Evolutionary conservation across 768 basidiomycete genomes (phyloP), one percentile per base, ranked within the genome.

Genomic region (Neoboletus magnificus): DNA sequence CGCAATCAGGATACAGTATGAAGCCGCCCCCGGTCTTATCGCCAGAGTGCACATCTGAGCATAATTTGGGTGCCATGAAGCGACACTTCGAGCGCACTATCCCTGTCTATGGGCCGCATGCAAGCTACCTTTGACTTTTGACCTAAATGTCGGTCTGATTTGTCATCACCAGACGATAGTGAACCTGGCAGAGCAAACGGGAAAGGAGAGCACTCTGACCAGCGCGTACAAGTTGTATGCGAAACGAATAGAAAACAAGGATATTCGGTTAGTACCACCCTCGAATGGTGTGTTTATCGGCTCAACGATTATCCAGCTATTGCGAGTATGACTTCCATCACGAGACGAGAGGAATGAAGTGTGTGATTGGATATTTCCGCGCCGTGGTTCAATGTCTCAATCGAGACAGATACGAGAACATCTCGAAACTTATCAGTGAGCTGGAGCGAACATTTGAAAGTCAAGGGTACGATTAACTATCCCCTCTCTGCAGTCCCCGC

Each of bases 291-390:
- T 25, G 23, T 33, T 37, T 41, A 36, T 49, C 41, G 32, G 53
- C 30, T 54, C 58, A 42, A 56, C 22, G 5, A 23, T 22, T 30
- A 13, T 44, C 33, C 18, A 91, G 89, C 58, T 93, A 92, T 63
- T 74, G 76, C 58, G 87, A 85, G 65, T 98, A 94, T 65, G 96
- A 98, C 69, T 98, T 98, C 70, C 96, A 98, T 71, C 80, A 76
- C 4, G 93, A 97, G 70, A 96, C 93, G 12, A 87, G 83, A 66
- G 95, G 96, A 22, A 97, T 98, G 96, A 92, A 91, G 88, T 92
- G 57, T 52, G 81, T 72, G 50, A 47, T 42, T 36, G 52, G 55
- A 29, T n/a, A 20, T 9, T 40, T 54, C 27, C 47, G 18, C 18
- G 20, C 15, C 18, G 16, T 15, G 37, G 27, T 41, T 16, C 12